Evolutionary conservation across 495 filamentous ascomycete genomes (phyloP).

Genomic region (Annulohypoxylon bovei): DNA sequence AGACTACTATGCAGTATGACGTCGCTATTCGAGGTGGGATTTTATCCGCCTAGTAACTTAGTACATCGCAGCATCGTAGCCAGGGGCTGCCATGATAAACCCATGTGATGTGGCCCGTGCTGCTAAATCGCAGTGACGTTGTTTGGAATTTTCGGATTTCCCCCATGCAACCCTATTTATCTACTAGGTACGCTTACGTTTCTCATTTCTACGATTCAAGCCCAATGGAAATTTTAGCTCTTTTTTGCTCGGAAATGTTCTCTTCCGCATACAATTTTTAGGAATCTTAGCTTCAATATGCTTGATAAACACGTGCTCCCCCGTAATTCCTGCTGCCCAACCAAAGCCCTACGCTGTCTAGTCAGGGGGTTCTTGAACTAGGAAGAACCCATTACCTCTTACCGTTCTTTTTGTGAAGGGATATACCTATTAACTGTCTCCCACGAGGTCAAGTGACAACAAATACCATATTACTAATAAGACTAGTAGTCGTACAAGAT

Average conservation of each 20-base stretch:
- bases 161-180: too few relatives aligned
- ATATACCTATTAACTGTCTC: background rate
- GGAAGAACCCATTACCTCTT: slow-evolving; percentile 2
- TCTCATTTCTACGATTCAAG: background rate
- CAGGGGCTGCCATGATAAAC: background rate
- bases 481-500: background rate
- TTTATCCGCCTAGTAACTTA: background rate
- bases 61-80: too few relatives aligned
- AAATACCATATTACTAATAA: background rate
- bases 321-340: slow-evolving; percentile 27
- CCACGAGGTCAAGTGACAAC: background rate
- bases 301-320: background rate
- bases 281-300: slow-evolving; percentile 2
- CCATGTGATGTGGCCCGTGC: background rate
- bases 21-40: slow-evolving; percentile 3
- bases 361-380: slow-evolving; percentile 20
- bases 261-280: background rate
- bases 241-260: background rate
- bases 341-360: slow-evolving; percentile 20
- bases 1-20: slow-evolving; percentile 31
- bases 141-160: background rate
- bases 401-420: background rate
- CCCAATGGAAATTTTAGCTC: background rate
- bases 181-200: too few relatives aligned
- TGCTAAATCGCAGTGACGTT: background rate